Base-by-base conservation (phyloP, 164 flowering plant species). In the Chimonanthus salicifolius region DNA sequence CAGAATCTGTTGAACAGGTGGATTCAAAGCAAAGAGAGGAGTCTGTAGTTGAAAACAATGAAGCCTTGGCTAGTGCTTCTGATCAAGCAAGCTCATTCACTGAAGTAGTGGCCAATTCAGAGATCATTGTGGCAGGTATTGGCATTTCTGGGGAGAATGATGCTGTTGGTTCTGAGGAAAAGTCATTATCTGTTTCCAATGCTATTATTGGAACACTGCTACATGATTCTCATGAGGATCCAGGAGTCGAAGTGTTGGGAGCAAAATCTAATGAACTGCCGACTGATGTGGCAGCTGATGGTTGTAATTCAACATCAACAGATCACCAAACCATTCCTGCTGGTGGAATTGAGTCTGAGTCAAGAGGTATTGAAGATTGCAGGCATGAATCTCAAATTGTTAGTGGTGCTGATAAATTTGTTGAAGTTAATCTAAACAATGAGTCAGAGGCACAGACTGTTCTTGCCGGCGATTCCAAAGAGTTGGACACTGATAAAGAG, bases 231-330 rank as follows among this genome's bases (percentile, higher is more conserved):
- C n/a, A 18, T 62, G 76, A 44, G 45, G 70, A 70, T 70, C 49
- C 68, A 7, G 83, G 62, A 68, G 70, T 73, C 49, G 74, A 74
- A 69, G 68, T 33, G 15, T 76, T 67, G 50, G 78, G 62, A 74
- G 69, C 73, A 7, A 62, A 65, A 16, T 49, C 54, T 16, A 60
- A 67, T 66, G 68, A 66, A 16, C 49, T 43, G 48, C 8, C 16
- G 80, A 9, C 67, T 3, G n/a, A 5, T 5, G 43, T 20, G 20
- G 77, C 72, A 68, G n/a, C 60, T 9, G n/a, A 15, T 54, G 60
- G 60, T 11, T 13, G 16, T 4, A 54, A 54, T 54, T 54, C 60
- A 54, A 54, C 16, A 13, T n/a, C 60, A 0, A n/a, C 4, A 13
- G 5, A 54, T 54, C 5, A 5, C n/a, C 60, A 54, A n/a, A 54